Evolutionary conservation across 2,329 filamentous ascomycete genomes (phyloP).

Genomic region (Cladophialophora yegresii): DNA sequence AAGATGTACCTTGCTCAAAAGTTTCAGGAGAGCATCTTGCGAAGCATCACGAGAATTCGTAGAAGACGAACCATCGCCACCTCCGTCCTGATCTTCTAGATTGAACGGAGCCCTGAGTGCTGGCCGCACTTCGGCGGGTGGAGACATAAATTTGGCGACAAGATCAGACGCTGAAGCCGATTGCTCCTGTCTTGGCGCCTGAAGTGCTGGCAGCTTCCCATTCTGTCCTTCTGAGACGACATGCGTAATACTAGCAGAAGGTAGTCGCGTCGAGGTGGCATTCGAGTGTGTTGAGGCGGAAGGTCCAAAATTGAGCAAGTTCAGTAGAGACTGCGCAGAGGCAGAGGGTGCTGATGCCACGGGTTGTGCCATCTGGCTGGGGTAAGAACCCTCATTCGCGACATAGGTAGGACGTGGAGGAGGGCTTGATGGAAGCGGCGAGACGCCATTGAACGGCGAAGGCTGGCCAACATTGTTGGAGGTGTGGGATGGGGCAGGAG

Average conservation of each 20-base stretch:
- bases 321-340: constrained; percentile 62
- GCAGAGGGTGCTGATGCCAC: constrained; percentile 39
- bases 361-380: constrained; percentile 10
- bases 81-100: constrained; percentile 30
- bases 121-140: constrained; percentile 40
- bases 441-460: constrained; percentile 15
- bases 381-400: constrained; percentile 8
- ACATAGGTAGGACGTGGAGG: constrained; percentile 16
- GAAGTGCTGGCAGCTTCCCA: constrained; percentile 9
- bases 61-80: constrained; percentile 23
- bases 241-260: constrained; percentile 37
- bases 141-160: constrained; percentile 58
- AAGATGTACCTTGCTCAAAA: constrained; percentile 72
- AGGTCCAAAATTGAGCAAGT: constrained; percentile 65
- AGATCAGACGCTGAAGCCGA: constrained; percentile 58
- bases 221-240: constrained; percentile 38
- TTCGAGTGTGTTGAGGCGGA: constrained; percentile 35
- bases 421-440: constrained; percentile 26
- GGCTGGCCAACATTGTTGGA: constrained; percentile 21
- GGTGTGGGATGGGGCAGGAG: constrained; percentile 39
- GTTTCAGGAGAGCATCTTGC: constrained; percentile 79
- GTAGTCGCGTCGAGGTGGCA: constrained; percentile 8
- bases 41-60: constrained; percentile 60
- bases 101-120: constrained; percentile 38
- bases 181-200: constrained; percentile 40